phyloP scores from a whole-genome alignment of 192 early-diverging fungal species.

The Coemansia sp. region DNA sequence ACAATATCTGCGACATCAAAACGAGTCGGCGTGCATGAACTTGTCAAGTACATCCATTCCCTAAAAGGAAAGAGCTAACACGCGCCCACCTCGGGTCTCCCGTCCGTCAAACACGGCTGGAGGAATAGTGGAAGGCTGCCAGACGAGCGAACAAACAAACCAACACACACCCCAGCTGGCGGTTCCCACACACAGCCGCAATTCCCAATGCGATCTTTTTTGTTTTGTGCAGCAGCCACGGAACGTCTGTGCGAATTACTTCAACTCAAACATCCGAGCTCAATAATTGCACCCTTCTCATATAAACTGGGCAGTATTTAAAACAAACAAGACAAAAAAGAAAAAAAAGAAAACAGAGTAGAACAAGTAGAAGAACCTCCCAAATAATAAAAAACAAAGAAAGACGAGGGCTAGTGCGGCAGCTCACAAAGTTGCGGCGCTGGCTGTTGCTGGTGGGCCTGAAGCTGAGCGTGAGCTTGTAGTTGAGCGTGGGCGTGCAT shows the following conservation, averaged over 20 bases:
- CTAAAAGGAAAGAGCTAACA: not conserved
- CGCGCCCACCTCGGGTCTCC: not conserved
- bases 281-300: not conserved
- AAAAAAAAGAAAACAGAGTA: slow-evolving; percentile 3
- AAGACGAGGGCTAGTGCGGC: slow-evolving; percentile 18
- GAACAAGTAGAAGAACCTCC: slow-evolving; percentile 14
- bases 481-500: slow-evolving; percentile 34
- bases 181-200: slow-evolving; percentile 12
- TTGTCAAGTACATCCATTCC: not conserved
- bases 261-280: not conserved
- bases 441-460: slow-evolving; percentile 45
- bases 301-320: not conserved
- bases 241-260: not conserved
- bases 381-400: slow-evolving; percentile 1
- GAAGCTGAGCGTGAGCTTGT: slow-evolving; percentile 27
- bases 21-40: slow-evolving; percentile 1
- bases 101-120: not conserved
- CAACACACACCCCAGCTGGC: not conserved
- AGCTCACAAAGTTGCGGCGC: slow-evolving; percentile 57
- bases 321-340: not conserved
- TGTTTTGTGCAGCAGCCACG: not conserved
- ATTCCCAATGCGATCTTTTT: not conserved
- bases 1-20: slow-evolving; percentile 6
- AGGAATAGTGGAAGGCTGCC: slow-evolving; percentile 4
- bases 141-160: not conserved